Evolutionary conservation across 495 filamentous ascomycete genomes (phyloP).

Genomic region (Tuber microsphaerosporum): DNA sequence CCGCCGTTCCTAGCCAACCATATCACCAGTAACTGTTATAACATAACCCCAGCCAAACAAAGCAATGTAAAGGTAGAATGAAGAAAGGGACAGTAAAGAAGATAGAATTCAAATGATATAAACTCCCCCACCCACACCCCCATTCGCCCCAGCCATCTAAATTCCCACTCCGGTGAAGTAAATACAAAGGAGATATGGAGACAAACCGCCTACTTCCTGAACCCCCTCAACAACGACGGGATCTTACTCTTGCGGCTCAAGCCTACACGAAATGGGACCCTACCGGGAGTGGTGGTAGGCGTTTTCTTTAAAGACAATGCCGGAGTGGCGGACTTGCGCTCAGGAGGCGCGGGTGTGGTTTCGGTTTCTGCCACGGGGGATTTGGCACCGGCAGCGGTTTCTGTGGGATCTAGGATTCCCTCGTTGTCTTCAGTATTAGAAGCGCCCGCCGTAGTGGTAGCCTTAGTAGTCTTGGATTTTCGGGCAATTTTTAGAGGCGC

Average conservation of each 20-base stretch:
- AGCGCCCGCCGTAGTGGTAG: neutral
- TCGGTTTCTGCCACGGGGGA: neutral
- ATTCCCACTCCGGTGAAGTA: neutral
- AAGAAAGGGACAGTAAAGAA: slow-evolving; percentile 5
- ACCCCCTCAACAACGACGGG: slow-evolving; percentile 34
- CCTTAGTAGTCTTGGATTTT: neutral
- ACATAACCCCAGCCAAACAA: neutral
- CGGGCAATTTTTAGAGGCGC: neutral
- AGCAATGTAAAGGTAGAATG: neutral
- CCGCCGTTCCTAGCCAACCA: neutral
- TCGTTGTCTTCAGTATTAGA: neutral
- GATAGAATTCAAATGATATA: slow-evolving; percentile 7
- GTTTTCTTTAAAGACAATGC: slow-evolving; percentile 15
- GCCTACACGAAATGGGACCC: slow-evolving; percentile 38
- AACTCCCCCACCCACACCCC: neutral
- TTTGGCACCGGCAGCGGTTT: slow-evolving; percentile 1
- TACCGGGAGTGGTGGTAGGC: slow-evolving; percentile 37
- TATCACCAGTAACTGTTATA: neutral
- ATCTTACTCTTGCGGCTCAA: slow-evolving; percentile 38
- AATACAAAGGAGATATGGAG: neutral
- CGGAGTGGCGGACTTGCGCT: slow-evolving; percentile 9
- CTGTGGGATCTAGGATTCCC: neutral
- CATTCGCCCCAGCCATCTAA: neutral
- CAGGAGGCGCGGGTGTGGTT: slow-evolving; percentile 10
- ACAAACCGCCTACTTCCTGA: slow-evolving; percentile 30